A percentile compares a stretch with the other conserved stretches of the same genome.
Conservation (phyloP, 2,329 filamentous ascomycete genomes). For the Neoarthrinium moseri region DNA sequence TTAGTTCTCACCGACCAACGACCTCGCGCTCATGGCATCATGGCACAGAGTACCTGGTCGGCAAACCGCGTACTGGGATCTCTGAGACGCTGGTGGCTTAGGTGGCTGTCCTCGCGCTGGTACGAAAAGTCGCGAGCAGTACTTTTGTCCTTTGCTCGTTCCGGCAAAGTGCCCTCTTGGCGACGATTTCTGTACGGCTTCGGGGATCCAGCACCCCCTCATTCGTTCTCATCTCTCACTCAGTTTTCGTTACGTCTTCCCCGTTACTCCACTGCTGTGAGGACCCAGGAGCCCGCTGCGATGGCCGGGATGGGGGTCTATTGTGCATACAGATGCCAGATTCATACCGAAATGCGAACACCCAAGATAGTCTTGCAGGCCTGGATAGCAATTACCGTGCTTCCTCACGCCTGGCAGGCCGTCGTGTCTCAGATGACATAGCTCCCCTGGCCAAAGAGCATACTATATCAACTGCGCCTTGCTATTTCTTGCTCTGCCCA, state of each 20-base stretch:
- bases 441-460: too few relatives aligned
- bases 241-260: slow-evolving; percentile 8
- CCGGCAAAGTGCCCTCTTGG: not conserved
- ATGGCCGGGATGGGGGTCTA: too few relatives aligned
- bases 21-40: slow-evolving; percentile 24
- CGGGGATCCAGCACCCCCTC: not conserved
- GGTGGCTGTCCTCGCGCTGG: slow-evolving; percentile 24
- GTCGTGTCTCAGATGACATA: too few relatives aligned
- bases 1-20: slow-evolving; percentile 16
- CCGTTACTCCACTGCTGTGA: not conserved
- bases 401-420: too few relatives aligned
- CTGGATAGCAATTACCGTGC: too few relatives aligned
- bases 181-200: too few relatives aligned
- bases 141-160: slow-evolving; percentile 1
- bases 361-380: too few relatives aligned
- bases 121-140: slow-evolving; percentile 12
- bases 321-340: too few relatives aligned
- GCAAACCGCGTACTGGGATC: slow-evolving; percentile 23
- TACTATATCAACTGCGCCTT: too few relatives aligned
- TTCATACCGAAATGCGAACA: not conserved
- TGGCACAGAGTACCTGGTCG: slow-evolving; percentile 27
- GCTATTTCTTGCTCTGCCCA: too few relatives aligned
- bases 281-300: too few relatives aligned
- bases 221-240: not conserved
- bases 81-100: slow-evolving; percentile 28